These are phyloP conservation scores for Xanthoceras sorbifolium DNA, from an alignment of 345 rosid genomes.

Conservation along the genomic window DNA sequence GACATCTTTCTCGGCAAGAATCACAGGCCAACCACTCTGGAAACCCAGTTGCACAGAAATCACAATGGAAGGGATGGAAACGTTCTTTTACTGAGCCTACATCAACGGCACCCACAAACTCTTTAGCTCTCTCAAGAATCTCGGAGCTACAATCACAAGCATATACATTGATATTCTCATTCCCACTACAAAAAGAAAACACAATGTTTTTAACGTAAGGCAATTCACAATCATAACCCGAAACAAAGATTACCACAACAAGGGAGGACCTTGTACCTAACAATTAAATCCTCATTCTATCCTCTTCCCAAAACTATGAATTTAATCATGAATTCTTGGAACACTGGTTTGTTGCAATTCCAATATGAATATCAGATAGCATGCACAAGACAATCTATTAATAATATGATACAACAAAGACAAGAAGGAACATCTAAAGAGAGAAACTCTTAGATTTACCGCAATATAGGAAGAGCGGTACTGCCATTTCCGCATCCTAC, in stretches of 20 bases:
- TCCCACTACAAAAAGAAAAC: conserved; percentile 50
- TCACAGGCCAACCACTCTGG: conserved; percentile 65
- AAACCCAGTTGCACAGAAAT: conserved; percentile 59
- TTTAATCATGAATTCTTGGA: neutral
- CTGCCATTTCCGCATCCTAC: conserved; percentile 96
- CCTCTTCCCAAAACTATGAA: neutral
- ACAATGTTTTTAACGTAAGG: neutral
- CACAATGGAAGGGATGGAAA: conserved; percentile 63
- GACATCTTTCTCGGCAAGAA: conserved; percentile 39
- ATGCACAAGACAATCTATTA: neutral
- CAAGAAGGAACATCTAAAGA: neutral
- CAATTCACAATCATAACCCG: neutral
- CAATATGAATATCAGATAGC: neutral
- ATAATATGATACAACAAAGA: neutral
- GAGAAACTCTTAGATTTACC: conserved; percentile 38
- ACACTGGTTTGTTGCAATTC: neutral
- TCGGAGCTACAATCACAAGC: conserved; percentile 88
- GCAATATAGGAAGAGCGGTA: conserved; percentile 69
- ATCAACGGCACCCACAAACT: conserved; percentile 36
- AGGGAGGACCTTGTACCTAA: neutral
- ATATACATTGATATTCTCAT: conserved; percentile 53
- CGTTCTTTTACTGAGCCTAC: conserved; percentile 28
- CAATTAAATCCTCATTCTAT: neutral
- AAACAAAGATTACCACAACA: neutral
- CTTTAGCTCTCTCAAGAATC: conserved; percentile 67